Evolutionary conservation across 148 eudicot genomes (phyloP).

Genomic region (Spergularia marina): DNA sequence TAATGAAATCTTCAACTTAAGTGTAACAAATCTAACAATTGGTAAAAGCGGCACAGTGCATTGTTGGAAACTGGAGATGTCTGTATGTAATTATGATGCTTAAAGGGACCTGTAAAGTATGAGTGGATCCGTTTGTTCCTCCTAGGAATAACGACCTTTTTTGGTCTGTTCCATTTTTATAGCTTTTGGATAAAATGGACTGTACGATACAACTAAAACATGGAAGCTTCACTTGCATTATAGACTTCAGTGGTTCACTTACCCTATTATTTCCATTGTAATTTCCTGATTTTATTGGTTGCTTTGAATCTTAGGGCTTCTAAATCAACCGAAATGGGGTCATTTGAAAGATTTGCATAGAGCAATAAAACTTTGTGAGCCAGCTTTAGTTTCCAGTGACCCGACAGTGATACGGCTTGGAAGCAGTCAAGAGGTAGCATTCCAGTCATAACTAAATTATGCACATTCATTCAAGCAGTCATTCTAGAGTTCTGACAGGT

Average conservation of each 20-base stretch:
- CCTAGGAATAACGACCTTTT: no score
- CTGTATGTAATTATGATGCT: no score
- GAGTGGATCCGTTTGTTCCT: no score
- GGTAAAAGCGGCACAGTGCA: no score
- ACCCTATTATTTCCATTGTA: neutral
- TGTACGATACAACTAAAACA: no score
- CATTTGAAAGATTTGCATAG: constrained; percentile 75
- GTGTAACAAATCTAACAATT: no score
- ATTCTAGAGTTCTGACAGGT: neutral
- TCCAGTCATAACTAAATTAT: neutral
- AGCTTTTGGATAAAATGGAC: no score
- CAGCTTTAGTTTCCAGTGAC: constrained; percentile 59
- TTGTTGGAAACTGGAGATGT: no score
- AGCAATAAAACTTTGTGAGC: constrained; percentile 82
- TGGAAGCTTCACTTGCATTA: neutral
- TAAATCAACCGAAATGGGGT: constrained; percentile 80
- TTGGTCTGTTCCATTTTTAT: no score
- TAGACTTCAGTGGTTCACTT: neutral
- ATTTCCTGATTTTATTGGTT: neutral
- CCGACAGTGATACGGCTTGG: constrained; percentile 51
- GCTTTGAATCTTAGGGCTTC: constrained; percentile 42
- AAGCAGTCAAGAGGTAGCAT: constrained; percentile 59
- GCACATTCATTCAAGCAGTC: neutral
- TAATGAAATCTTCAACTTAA: no score
- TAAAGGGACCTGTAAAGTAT: constrained; percentile 12